Evolutionary conservation across 176 grass and related monocot species (phyloP), one percentile per base, ranked within the genome.

Genomic region (Aegilops longissima): DNA sequence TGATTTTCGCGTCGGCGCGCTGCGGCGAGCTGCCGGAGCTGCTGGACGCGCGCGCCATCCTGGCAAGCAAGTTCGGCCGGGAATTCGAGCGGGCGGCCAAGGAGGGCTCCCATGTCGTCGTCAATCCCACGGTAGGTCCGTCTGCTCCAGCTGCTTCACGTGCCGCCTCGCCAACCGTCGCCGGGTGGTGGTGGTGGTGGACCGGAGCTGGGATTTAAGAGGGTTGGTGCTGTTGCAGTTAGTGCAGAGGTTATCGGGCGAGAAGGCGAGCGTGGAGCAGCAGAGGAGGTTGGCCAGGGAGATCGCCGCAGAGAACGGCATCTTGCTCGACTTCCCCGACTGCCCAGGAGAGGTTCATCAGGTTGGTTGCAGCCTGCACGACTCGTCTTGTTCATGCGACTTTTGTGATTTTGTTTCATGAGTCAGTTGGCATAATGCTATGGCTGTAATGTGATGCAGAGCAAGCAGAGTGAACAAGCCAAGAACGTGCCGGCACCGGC

Each of bases 21-120:
- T 84, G 81, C 84, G 91, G 87, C 56, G 91, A 92, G 18, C 68
- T 92, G 12, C 91, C 91, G 49, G 91, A 92, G 91, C 87, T 92
- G 84, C 76, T 86, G 21, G 84, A 87, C 61, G 87, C 84, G 76
- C 80, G 91, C 47, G 51, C 54, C 75, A 89, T 92, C 80, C 69
- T 92, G 9, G 91, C 84, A 2, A 80, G 78, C 84, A 92, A 89
- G 80, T 89, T 92, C 68, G 91, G 87, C 84, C 80, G 77, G 30
- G 87, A 89, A 21, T 89, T 92, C 76, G 58, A 80, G 74, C 6
- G 6, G 12, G 87, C 84, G 47, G 87, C 87, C 34, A 83, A 73
- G 69, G 87, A 92, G 38, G 89, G 89, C 77, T 44, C 62, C 76
- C 76, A 36, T 16, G 86, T 14, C 77, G 70, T 84, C 89, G 81